Conservation (phyloP, 2,329 filamentous ascomycete genomes). For the Ascochyta fabae region DNA sequence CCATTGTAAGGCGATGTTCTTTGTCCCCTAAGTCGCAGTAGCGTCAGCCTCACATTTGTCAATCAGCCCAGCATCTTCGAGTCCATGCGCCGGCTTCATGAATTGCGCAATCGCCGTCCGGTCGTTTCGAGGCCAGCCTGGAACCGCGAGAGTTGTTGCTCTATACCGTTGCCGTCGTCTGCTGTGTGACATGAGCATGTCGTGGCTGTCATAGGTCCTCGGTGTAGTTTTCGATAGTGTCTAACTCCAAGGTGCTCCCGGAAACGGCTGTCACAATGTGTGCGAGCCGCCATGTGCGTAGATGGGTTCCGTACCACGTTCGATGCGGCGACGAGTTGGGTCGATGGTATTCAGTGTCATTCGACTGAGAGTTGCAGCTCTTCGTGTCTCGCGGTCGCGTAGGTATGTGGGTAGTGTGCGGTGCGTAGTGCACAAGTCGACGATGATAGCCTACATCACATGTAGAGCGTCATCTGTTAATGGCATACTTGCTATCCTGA, state of each 20-base stretch:
- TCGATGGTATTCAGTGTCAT: neutral
- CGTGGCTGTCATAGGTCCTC: constrained; percentile 28
- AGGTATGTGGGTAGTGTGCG: neutral
- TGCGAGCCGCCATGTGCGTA: constrained; percentile 43
- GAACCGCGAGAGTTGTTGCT: neutral
- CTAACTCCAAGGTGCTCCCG: constrained; percentile 29
- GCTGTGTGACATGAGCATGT: constrained; percentile 38
- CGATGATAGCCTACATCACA: neutral
- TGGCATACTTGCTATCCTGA: constrained; percentile 12
- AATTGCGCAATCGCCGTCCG: neutral
- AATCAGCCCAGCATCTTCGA: neutral
- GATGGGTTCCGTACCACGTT: constrained; percentile 37
- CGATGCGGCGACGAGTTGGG: constrained; percentile 9
- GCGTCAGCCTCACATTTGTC: constrained; percentile 8
- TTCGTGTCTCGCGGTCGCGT: neutral
- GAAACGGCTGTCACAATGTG: constrained; percentile 20
- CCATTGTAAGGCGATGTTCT: constrained; percentile 3
- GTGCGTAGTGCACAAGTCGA: neutral
- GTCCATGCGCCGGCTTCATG: constrained; percentile 1
- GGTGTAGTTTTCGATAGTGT: constrained; percentile 18
- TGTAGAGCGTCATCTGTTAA: neutral
- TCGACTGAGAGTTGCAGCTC: neutral
- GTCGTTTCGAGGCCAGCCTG: neutral
- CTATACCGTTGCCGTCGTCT: constrained; percentile 20
- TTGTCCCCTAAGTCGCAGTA: constrained; percentile 1